phyloP scores from a whole-genome alignment of 768 basidiomycete genomes.

The Boletus huronensis region DNA sequence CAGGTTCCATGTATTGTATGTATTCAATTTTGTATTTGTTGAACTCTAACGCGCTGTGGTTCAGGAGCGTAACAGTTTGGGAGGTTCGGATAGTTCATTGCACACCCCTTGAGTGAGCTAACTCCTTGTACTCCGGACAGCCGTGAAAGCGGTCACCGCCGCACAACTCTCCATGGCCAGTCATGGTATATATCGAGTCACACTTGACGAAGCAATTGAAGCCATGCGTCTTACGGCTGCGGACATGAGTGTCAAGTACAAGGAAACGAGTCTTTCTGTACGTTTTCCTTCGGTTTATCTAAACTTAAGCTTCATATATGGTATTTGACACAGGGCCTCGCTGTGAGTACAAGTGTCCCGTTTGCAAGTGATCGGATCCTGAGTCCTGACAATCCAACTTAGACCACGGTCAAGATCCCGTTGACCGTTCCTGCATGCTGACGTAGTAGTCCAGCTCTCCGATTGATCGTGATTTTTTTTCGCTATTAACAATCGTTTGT shows the following conservation, averaged over 20 bases:
- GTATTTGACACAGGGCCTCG: conserved; percentile 45
- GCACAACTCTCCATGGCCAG: conserved; percentile 94
- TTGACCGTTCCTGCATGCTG: conserved; percentile 81
- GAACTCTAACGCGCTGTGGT: background rate
- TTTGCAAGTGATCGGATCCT: conserved; percentile 7
- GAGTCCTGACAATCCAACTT: conserved; percentile 9
- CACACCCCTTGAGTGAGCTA: background rate
- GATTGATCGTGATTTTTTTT: background rate
- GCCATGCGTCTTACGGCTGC: conserved; percentile 90
- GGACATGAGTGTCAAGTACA: conserved; percentile 96
- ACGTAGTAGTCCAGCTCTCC: background rate
- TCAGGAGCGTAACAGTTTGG: conserved; percentile 81
- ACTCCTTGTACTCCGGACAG: conserved; percentile 35
- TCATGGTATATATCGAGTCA: conserved; percentile 81
- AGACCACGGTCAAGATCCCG: conserved; percentile 81
- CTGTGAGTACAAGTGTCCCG: conserved; percentile 38
- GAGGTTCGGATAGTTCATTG: conserved; percentile 46
- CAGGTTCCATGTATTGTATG: conserved; percentile 93
- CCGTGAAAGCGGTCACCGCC: conserved; percentile 90
- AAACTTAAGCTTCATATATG: background rate
- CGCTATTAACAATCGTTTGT: background rate
- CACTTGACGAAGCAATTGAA: conserved; percentile 92
- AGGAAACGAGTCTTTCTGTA: conserved; percentile 91
- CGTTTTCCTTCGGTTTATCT: conserved; percentile 23
- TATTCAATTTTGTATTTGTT: background rate